phyloP scores from a whole-genome alignment of 2,329 filamentous ascomycete genomes.

The Penicillium psychrosexuale region DNA sequence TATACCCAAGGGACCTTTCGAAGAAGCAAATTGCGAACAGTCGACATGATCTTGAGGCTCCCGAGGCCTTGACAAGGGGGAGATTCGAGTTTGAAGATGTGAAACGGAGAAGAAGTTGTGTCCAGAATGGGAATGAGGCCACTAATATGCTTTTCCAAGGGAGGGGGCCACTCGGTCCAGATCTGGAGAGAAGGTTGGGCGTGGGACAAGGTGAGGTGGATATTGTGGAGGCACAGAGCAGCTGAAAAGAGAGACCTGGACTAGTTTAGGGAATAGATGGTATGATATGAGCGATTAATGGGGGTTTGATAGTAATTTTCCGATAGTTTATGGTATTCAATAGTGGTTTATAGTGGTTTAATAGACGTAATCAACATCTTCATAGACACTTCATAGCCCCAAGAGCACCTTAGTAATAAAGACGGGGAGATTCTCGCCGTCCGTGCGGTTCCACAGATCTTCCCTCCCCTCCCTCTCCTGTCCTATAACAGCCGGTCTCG shows the following conservation, averaged over 20 bases:
- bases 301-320: too few species aligned
- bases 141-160: neutral
- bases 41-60: constrained; percentile 21
- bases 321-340: too few species aligned
- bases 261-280: too few species aligned
- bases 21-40: constrained; percentile 8
- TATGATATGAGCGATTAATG: too few species aligned
- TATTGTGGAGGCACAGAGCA: constrained; percentile 1
- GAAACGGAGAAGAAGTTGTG: neutral
- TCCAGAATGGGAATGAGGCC: neutral
- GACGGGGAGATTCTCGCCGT: neutral
- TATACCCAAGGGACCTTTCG: constrained; percentile 8
- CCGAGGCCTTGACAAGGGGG: constrained; percentile 1
- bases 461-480: neutral
- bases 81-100: constrained; percentile 1
- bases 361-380: neutral
- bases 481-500: neutral
- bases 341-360: neutral
- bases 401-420: neutral
- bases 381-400: too few species aligned
- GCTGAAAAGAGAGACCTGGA: constrained; percentile 3
- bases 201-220: neutral
- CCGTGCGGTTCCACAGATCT: neutral
- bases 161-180: constrained; percentile 18
- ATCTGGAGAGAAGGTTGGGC: constrained; percentile 17